Base-by-base conservation (phyloP, 164 flowering plant species). In the Kalanchoe fedtschenkoi region DNA sequence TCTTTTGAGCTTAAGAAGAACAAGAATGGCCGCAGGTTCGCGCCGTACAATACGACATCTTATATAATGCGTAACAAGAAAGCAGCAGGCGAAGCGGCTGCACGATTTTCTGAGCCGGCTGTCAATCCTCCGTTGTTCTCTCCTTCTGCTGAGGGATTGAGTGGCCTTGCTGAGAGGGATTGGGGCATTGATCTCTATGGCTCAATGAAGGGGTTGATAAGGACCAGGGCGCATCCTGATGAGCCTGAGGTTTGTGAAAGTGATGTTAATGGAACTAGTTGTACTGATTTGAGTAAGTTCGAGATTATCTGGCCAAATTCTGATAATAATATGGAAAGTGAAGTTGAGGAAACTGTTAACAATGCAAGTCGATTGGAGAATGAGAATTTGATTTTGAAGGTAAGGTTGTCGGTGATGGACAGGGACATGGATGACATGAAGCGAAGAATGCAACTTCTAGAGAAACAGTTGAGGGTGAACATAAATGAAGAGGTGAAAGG, bases 181-280 rank as follows among this genome's bases (percentile, higher is more conserved):
- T 51, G 56, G 56, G 56, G 56, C 32, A 9, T 51, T 14, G 56
- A 51, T 51, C 2, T 51, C 14, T 17, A 51, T 51, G 56, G 56
- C 32, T 24, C 56, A 6, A 51, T 51, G 56, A 51, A 17, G 28
- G 56, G 56, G 17, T 51, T 51, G 56, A 51, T 51, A 24, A 51
- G 32, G 56, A 30, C 26, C 15, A 26, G 17, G 32, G 11, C 30
- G 56, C 13, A 16, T 47, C 15, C 5, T 1, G n/a, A 16, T 24
- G 55, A 0, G 24, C 2, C 3, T 22, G 54, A 21, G 14, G 54
- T 0, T 10, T 5, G 11, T 47, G 54, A n/a, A n/a, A n/a, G 22
- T 47, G 54, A 47, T 24, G 56, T n/a, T n/a, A n/a, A 17, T 26
- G 56, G 56, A 24, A 24, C 16, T 51, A 26, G 16, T 51, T 26